A percentile compares a stretch with the other conserved stretches of the same genome.
These are phyloP conservation scores for Citrus cavaleriei DNA, from an alignment of 345 rosid species.

Conservation along the genomic window DNA sequence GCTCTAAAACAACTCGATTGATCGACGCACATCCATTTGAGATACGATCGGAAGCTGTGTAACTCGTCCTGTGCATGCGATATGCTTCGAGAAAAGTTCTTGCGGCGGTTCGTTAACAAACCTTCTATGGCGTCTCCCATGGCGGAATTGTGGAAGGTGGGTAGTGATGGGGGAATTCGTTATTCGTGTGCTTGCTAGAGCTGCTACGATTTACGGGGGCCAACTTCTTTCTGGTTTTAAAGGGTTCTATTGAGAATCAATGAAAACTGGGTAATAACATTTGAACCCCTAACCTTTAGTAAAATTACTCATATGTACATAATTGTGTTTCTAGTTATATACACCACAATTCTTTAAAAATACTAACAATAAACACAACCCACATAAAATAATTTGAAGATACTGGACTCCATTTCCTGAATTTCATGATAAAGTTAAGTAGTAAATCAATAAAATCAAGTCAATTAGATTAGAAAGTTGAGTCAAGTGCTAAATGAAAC, in stretches of 20 bases:
- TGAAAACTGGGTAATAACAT: background rate
- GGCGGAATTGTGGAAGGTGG: background rate
- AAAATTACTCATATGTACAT: rapidly evolving
- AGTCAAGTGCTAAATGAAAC: too few species aligned
- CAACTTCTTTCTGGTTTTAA: background rate
- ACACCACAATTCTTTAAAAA: rapidly evolving
- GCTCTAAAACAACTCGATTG: constrained; percentile 59
- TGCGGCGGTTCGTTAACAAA: constrained; percentile 17
- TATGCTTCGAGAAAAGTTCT: constrained; percentile 39
- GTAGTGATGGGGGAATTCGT: background rate
- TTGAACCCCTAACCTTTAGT: background rate
- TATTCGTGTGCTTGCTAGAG: background rate
- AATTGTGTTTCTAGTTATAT: too few species aligned
- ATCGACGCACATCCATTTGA: constrained; percentile 88
- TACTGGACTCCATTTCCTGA: too few species aligned
- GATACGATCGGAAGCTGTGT: constrained; percentile 63
- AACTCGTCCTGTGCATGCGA: constrained; percentile 82
- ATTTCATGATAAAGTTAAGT: too few species aligned
- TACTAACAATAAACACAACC: too few species aligned
- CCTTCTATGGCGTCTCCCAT: constrained; percentile 40
- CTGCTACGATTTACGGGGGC: background rate
- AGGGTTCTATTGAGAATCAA: background rate
- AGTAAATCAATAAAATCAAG: too few species aligned
- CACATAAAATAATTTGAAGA: too few species aligned
- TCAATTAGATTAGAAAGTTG: too few species aligned